Base-by-base conservation (phyloP, 2,329 filamentous ascomycete genomes). In the Tolypocladium pustulatum region DNA sequence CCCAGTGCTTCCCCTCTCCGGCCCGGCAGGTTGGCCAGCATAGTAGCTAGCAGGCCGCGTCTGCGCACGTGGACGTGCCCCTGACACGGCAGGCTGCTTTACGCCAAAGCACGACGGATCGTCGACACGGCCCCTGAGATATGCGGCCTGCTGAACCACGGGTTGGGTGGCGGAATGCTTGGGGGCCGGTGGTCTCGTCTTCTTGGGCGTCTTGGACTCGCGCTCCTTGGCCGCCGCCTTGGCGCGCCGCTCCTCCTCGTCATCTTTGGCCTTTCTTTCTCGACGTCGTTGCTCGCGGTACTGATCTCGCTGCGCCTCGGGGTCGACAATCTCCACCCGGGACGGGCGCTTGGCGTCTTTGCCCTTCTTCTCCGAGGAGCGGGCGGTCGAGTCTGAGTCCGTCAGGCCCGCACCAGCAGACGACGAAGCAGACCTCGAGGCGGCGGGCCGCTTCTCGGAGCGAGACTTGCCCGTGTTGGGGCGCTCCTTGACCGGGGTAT, bases 401-500 rank as follows among this genome's bases (percentile, higher is more conserved):
- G 71, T 73, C 43, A 73, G 62, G 38, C 61, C 68, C 57, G 70
- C 65, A 53, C 63, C 61, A 15, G 67, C 56, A 65, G 74, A 72
- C 43, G 74, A 72, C 17, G 76, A 72, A 49, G 72, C 72, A 53
- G 71, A 68, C 60, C 72, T 74, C 56, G 69, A 58, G 69, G 62
- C 69, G 27, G 66, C 58, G 20, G 66, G 62, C 41, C 67, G 66
- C 61, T 66, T 68, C 49, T 78, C 74, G 58, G 66, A 76, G 61
- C 78, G 76, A 51, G 77, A 72, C 66, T 76, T 79, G 62, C 79
- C 69, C 25, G 76, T 81, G 67, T 83, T 83, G 65, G 81, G 76
- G 37, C 74, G 75, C 65, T 81, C 75, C 62, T 78, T 81, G 56
- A 65, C 68, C 12, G 78, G 76, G 62, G 72, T 75, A 57, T 75